Conservation (phyloP, 106 monocot genomes). For the Allium cepa region DNA sequence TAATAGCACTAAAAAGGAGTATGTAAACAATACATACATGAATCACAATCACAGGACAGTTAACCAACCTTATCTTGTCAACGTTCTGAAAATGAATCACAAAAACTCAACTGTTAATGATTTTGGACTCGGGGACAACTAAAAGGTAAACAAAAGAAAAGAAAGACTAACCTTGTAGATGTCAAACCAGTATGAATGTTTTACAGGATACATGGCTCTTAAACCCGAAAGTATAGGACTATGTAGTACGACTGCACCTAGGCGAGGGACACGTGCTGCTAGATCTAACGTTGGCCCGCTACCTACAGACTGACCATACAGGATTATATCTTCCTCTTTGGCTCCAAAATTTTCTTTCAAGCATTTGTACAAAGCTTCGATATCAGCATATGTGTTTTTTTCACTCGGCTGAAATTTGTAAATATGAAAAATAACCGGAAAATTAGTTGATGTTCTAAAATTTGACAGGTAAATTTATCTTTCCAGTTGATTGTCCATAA, state of each 20-base stretch:
- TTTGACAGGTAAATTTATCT: neutral
- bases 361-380: constrained; percentile 26
- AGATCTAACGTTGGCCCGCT: constrained; percentile 23
- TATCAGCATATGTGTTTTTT: constrained; percentile 29
- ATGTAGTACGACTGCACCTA: constrained; percentile 21
- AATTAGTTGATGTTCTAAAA: neutral
- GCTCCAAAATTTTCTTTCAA: constrained; percentile 20
- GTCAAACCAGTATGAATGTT: constrained; percentile 27
- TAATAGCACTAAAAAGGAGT: neutral
- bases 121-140: neutral
- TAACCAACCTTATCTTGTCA: constrained; percentile 11
- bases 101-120: neutral
- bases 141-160: neutral
- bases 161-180: constrained; percentile 19
- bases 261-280: constrained; percentile 10
- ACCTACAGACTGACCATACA: constrained; percentile 27
- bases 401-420: constrained; percentile 20
- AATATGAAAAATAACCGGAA: neutral
- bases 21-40: constrained; percentile 10
- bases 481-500: neutral
- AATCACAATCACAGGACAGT: constrained; percentile 14
- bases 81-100: constrained; percentile 5
- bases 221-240: constrained; percentile 27
- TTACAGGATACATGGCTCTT: constrained; percentile 26
- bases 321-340: constrained; percentile 20